Percentiles rank a stretch among this genome's conserved stretches.
These are phyloP conservation scores for Microbotryum lychnidis-dioicae DNA, from an alignment of 1,284 basidiomycete species.

Conservation along the genomic window DNA sequence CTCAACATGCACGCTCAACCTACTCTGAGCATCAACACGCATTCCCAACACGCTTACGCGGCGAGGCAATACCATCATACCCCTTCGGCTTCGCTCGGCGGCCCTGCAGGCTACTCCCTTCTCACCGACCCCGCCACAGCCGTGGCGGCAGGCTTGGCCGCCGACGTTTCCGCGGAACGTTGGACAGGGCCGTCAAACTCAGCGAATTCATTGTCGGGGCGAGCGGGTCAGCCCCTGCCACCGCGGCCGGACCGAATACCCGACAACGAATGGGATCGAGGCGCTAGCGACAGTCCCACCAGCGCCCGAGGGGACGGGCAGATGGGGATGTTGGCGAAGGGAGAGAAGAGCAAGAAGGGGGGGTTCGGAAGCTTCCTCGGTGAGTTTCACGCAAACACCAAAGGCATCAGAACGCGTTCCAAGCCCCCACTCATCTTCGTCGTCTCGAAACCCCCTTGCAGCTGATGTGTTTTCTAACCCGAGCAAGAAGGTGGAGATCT, in stretches of 20 bases:
- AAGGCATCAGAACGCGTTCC: too few species aligned
- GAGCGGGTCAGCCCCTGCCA: constrained; percentile 1
- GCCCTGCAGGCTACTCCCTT: constrained; percentile 10
- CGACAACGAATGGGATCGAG: constrained; percentile 8
- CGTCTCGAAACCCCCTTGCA: neutral
- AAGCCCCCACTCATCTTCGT: neutral
- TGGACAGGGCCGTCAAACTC: neutral
- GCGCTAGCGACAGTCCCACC: neutral
- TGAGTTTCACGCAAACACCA: neutral
- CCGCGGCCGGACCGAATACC: neutral
- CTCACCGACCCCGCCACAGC: constrained; percentile 25
- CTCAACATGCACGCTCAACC: constrained; percentile 1
- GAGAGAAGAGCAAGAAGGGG: constrained; percentile 21
- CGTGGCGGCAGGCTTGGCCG: constrained; percentile 18
- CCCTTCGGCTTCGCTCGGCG: neutral
- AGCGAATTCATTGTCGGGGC: neutral
- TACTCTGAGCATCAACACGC: neutral
- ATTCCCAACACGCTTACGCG: neutral
- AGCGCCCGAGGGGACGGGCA: neutral
- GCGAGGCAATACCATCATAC: neutral
- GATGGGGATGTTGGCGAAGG: constrained; percentile 8
- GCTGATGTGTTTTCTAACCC: constrained; percentile 29
- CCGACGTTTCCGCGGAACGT: neutral
- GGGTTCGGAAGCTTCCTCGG: constrained; percentile 26
- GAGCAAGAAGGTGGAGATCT: constrained; percentile 82